Evolutionary conservation across 164 flowering plant species (phyloP).

Genomic region (Amborella trichopoda): DNA sequence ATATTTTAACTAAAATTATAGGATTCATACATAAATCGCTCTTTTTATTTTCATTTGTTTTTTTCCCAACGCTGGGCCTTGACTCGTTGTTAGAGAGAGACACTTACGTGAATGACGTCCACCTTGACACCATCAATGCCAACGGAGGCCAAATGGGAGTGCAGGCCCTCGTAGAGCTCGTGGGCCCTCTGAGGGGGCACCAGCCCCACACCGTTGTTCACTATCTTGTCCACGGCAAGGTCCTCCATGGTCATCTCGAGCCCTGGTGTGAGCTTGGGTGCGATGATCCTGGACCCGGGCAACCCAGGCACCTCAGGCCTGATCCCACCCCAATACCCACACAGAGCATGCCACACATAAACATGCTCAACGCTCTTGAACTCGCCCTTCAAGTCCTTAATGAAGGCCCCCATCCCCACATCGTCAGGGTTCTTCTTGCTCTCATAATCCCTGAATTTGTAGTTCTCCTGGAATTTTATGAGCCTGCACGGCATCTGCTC

Average conservation of each 20-base stretch:
- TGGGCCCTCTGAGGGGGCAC: conserved; percentile 61
- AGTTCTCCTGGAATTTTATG: conserved; percentile 42
- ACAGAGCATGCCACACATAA: conserved; percentile 92
- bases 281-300: conserved; percentile 36
- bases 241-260: conserved; percentile 77
- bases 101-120: conserved; percentile 85
- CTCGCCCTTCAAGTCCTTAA: conserved; percentile 53
- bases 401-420: conserved; percentile 65
- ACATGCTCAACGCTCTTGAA: conserved; percentile 58
- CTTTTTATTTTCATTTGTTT: too few relatives aligned
- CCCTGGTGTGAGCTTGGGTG: conserved; percentile 53
- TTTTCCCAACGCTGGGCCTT: too few relatives aligned
- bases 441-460: conserved; percentile 43
- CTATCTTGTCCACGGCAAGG: conserved; percentile 82
- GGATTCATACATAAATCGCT: too few relatives aligned
- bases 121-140: conserved; percentile 91
- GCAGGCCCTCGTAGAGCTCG: conserved; percentile 69
- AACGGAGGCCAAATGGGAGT: conserved; percentile 54
- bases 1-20: too few relatives aligned
- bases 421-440: conserved; percentile 9
- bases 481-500: conserved; percentile 73
- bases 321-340: conserved; percentile 90
- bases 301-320: conserved; percentile 41
- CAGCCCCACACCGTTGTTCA: conserved; percentile 58
- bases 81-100: too few relatives aligned